A percentile compares a stretch with the other conserved stretches of the same genome.
These are phyloP conservation scores for Gossypioides kirkii DNA, from an alignment of 345 rosid species.

Conservation along the genomic window DNA sequence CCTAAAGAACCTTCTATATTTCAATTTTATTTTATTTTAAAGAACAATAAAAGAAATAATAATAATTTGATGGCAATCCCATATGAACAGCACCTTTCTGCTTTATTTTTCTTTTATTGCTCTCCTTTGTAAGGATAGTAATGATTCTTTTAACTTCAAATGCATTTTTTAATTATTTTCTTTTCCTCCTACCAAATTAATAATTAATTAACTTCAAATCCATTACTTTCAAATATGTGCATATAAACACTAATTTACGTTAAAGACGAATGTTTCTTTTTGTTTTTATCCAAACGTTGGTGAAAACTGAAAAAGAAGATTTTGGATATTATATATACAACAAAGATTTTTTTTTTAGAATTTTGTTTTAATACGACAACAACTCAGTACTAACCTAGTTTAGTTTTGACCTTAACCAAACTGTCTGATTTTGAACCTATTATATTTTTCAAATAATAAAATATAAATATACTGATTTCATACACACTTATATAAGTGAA, in stretches of 20 bases:
- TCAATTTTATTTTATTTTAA: neutral
- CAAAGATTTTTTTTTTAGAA: neutral
- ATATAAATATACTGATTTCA: neutral
- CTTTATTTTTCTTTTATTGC: neutral
- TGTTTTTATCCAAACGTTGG: neutral
- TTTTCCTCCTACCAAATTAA: neutral
- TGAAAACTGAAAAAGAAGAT: neutral
- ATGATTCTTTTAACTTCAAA: neutral
- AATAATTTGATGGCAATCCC: neutral
- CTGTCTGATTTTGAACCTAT: neutral
- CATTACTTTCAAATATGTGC: constrained; percentile 2
- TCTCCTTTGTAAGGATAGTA: neutral
- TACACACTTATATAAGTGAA: too few relatives aligned
- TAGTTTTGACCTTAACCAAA: neutral
- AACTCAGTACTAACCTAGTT: neutral
- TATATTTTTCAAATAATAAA: neutral
- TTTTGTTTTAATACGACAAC: neutral
- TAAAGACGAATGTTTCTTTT: neutral
- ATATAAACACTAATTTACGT: neutral
- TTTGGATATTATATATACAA: neutral
- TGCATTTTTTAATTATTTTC: neutral
- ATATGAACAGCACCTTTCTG: neutral
- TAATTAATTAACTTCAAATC: neutral
- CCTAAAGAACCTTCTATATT: neutral
- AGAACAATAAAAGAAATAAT: too few relatives aligned